Evolutionary conservation across 129 eudicot genomes (phyloP), one percentile per base, ranked within the genome.

Genomic region (Gnaphalium uliginosum): DNA sequence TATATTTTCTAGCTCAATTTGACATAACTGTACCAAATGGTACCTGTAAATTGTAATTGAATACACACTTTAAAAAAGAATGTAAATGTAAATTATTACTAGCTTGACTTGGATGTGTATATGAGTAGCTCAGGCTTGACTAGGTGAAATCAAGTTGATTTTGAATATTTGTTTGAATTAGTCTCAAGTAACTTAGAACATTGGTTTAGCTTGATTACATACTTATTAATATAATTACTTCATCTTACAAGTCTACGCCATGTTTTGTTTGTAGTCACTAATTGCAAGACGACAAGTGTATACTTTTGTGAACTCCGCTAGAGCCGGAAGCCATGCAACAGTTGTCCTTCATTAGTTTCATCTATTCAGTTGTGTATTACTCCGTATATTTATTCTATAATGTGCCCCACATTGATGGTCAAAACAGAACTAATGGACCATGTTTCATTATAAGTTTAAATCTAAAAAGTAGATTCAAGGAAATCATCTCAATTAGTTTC

Each of bases 141-240:
- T 7, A 2, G 39, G 4, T 9, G 46, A 39, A 39, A 39, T 39
- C 46, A 39, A 39, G 46, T 39, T 39, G 46, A 2, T 39, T 9
- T 88, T 83, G 77, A 83, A 63, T 5, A 18, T 68, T 56, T 43
- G 46, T 58, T 26, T 41, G 26, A 21, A 48, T 54, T 46, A 32
- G 35, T 33, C 46, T 10, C 9, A 4, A 7, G 10, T 41, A 39
- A 30, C 67, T 51, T 9, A 22, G 9, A 29, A 37, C n/a, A 37
- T 8, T 9, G 13, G 53, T 21, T 72, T 50, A 37, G 19, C 6
- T 57, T 72, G 19, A 33, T 13, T 43, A 43, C 51, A 43, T 5
- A 18, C 15, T 43, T 2, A 10, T 43, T 43, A 43, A 59, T 2
- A 27, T 5, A 22, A 24, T 24, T 10, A 21, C 18, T 23, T 59